Base-by-base conservation (phyloP, 1,139 yeast species). In the Geotrichum fermentans region DNA sequence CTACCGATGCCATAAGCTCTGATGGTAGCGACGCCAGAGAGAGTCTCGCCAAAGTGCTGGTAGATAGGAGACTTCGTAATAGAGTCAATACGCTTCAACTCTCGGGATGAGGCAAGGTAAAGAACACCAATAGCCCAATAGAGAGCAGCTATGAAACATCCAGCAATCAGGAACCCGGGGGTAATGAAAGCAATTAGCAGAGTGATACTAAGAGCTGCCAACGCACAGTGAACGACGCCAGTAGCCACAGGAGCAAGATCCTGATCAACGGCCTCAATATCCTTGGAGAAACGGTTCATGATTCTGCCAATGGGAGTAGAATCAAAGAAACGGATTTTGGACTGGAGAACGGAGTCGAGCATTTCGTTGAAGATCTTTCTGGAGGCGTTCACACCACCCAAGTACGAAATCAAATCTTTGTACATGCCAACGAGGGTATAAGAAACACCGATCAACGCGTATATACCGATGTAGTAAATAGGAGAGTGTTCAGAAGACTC, bases 281-380 rank as follows among this genome's bases (percentile, higher is more conserved):
- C 99, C 67, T 89, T 90, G 18, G 97, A 89, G 65, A 94, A 92
- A 65, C 99, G 78, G 69, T 92, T 94, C 94, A 92, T 88, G 55
- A 92, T 88, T 67, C 98, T 82, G 32, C 99, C 99, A 61, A 85
- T 77, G 20, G 99, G 98, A 2, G 98, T 92, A 35, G 94, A 78
- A 64, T 94, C 98, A 65, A 90, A 92, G 68, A 92, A 94, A 60
- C 97, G 78, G 58, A 89, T 73, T 60, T 77, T 85, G 1, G 97
- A 94, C 55, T 82, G 77, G 60, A 90, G 67, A 41, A 90, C 82
- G 18, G 78, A 76, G 28, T 71, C 66, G 60, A 92, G 73, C 20
- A 90, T 77, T 46, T 73, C 73, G 50, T 77, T 74, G 69, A 92
- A 92, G 51, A 92, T 77, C 57, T 73, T 75, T 62, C 84, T 78